Percentiles rank a stretch among this genome's conserved stretches.
phyloP scores from a whole-genome alignment of 1,284 basidiomycete genomes.

The Spongispora temasekensis region DNA sequence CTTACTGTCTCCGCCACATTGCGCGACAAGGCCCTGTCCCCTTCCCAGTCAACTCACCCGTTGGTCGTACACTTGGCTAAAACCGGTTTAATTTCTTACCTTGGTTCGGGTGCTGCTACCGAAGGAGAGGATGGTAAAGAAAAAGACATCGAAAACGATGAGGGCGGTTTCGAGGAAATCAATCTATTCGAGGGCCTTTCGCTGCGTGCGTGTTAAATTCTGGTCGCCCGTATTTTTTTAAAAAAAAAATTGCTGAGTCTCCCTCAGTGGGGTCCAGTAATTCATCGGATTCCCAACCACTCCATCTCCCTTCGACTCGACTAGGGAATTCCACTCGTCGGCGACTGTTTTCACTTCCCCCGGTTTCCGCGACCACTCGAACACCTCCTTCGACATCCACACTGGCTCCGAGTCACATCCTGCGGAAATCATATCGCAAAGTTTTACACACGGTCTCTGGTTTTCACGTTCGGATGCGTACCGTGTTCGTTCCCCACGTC shows the following conservation, averaged over 20 bases:
- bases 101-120: constrained; percentile 22
- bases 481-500: constrained; percentile 83
- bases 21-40: constrained; percentile 64
- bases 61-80: constrained; percentile 49
- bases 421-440: constrained; percentile 85
- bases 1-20: constrained; percentile 80
- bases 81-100: constrained; percentile 20
- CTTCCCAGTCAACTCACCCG: constrained; percentile 53
- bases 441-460: constrained; percentile 76
- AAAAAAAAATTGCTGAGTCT: too few species aligned
- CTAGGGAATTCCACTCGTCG: constrained; percentile 63
- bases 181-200: constrained; percentile 74
- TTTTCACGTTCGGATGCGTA: constrained; percentile 86
- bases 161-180: constrained; percentile 77
- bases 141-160: constrained; percentile 42
- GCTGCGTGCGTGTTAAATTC: constrained; percentile 51
- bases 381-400: constrained; percentile 43
- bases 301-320: constrained; percentile 63
- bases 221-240: too few species aligned
- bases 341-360: constrained; percentile 61
- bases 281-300: constrained; percentile 34
- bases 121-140: constrained; percentile 19
- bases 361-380: constrained; percentile 44
- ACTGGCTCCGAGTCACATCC: constrained; percentile 53
- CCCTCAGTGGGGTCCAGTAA: constrained; percentile 48